Conservation (phyloP, 306 rosid genomes). For the Castanea mollissima region DNA sequence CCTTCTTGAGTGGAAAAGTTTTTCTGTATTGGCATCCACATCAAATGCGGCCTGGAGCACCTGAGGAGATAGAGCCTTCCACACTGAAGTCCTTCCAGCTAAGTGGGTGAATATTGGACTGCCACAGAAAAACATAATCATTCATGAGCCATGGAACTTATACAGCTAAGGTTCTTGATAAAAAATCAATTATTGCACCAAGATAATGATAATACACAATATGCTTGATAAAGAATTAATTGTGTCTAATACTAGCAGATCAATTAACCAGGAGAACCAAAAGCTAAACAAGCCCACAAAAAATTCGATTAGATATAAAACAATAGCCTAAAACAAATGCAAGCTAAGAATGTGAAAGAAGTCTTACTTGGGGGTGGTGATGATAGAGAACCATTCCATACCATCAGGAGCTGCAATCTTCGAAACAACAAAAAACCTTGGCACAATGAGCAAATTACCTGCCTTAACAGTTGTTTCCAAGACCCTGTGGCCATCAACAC, state of each 20-base stretch:
- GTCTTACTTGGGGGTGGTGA: constrained; percentile 68
- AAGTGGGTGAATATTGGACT: constrained; percentile 81
- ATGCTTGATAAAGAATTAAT: no score
- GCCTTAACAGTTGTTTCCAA: constrained; percentile 66
- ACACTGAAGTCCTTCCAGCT: constrained; percentile 73
- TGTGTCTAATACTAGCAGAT: no score
- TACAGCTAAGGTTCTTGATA: background rate
- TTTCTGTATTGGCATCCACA: constrained; percentile 53
- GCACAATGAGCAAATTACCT: constrained; percentile 79
- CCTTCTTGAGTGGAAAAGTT: constrained; percentile 76
- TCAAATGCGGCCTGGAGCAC: constrained; percentile 75
- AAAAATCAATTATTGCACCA: background rate
- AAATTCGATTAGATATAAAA: background rate
- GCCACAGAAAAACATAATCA: constrained; percentile 4
- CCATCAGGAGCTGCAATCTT: constrained; percentile 79
- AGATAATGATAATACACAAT: background rate
- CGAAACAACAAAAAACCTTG: constrained; percentile 80
- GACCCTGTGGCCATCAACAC: constrained; percentile 66
- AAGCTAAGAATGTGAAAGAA: background rate
- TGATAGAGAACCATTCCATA: constrained; percentile 86
- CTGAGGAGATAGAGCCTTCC: constrained; percentile 78
- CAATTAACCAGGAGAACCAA: background rate
- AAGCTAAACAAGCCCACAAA: background rate
- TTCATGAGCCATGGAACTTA: background rate
- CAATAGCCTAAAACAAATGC: no score